phyloP scores from a whole-genome alignment of 192 early-diverging fungal species.

The Gorgonomyces haynaldii region DNA sequence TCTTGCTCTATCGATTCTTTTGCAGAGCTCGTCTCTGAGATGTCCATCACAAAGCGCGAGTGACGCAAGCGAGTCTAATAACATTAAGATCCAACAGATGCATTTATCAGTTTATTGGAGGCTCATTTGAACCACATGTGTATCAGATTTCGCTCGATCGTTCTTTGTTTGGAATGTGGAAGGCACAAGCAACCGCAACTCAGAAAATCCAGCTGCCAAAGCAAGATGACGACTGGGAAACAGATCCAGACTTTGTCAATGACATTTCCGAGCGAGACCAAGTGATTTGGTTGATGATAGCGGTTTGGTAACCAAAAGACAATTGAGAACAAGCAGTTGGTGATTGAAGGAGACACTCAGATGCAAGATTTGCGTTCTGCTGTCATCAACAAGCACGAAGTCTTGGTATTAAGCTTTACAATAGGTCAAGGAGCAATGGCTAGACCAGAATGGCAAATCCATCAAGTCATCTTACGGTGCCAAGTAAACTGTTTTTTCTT shows the following conservation, averaged over 20 bases:
- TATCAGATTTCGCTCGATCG: neutral
- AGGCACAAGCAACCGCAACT: constrained; percentile 11
- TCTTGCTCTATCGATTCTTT: neutral
- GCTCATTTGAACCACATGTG: neutral
- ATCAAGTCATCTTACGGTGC: no score
- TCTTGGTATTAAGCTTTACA: no score
- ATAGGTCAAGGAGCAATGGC: no score
- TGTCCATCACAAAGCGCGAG: neutral
- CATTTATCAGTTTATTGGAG: neutral
- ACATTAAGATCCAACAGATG: neutral
- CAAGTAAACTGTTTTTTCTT: no score
- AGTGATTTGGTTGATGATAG: no score
- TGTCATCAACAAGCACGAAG: no score
- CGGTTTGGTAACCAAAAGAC: constrained; percentile 37
- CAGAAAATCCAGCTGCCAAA: neutral
- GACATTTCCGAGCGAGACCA: constrained; percentile 28
- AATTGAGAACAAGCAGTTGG: constrained; percentile 4
- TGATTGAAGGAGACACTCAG: no score
- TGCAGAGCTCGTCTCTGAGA: neutral
- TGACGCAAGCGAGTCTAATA: neutral
- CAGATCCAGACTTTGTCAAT: constrained; percentile 38
- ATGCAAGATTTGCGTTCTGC: no score
- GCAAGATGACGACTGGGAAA: constrained; percentile 26
- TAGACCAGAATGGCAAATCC: no score
- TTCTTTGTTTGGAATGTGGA: constrained; percentile 14